Base-by-base conservation (phyloP, 371 early-diverging fungal genomes). In the Dichotomocladium elegans region DNA sequence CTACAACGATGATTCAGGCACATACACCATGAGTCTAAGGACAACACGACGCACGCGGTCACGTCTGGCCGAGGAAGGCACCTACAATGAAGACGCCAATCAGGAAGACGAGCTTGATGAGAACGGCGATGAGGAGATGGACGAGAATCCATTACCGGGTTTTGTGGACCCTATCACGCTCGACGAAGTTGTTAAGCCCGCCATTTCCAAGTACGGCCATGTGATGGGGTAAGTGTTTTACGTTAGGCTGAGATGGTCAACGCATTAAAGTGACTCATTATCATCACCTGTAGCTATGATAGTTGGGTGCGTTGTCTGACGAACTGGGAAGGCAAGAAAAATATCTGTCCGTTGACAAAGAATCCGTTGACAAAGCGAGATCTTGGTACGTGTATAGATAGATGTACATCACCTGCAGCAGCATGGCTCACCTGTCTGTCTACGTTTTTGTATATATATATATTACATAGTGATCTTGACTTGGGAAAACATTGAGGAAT, bases 151-250 rank as follows among this genome's bases (percentile, higher is more conserved):
- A 14, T 68, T 96, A 19, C 91, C 94, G 8, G 95, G 92, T 1
- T 89, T 94, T 59, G 80, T 92, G 31, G 96, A 96, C 56, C 95
- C 95, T 11, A 94, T 96, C 57, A 94, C 94, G 8, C 64, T 95
- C 40, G 95, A 96, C 53, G 87, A 87, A 40, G 91, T 96, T 22
- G 80, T 87, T 12, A 91, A 90, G 52, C 96, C 96, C 7, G 95
- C 96, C 4, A 94, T 96, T 43, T 94, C 95, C 26, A 94, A 91
- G 51, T 94, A 91, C 61, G 96, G 96, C 19, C 96, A 95, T 74
- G 95, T 96, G 35, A 94, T 94, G 91, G 89, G 90, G 65, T 87
- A 77, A 57, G 47, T 60, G 11, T 11, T 29, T 6, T 6, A 37
- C 2, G 15, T 17, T 37, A 37, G 37, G 17, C 4, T 9, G n/a